Percentiles rank a stretch among this genome's conserved stretches.
phyloP scores from a whole-genome alignment of 116 monocot genomes.

The Posidonia oceanica region DNA sequence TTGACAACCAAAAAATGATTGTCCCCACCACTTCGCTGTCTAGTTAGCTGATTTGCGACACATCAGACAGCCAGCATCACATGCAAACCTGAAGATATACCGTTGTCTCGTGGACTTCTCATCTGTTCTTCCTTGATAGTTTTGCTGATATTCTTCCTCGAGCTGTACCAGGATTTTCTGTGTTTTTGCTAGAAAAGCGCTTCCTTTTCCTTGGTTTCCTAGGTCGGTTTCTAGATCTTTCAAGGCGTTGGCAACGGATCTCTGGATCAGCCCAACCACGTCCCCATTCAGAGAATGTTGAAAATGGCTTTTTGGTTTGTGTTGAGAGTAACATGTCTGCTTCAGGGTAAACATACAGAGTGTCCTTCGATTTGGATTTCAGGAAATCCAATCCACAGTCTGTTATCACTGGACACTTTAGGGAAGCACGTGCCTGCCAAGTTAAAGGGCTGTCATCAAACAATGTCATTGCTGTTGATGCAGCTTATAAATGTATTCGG shows the following conservation, averaged over 20 bases:
- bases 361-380: conserved; percentile 14
- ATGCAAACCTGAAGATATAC: neutral
- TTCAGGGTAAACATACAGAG: conserved; percentile 47
- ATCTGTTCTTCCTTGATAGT: conserved; percentile 34
- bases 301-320: conserved; percentile 26
- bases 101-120: neutral
- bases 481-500: neutral
- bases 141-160: conserved; percentile 61
- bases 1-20: too few relatives aligned
- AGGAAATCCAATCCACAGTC: conserved; percentile 50
- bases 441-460: neutral
- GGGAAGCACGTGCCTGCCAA: conserved; percentile 43
- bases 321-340: conserved; percentile 67
- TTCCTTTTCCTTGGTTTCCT: conserved; percentile 22
- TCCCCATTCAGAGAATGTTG: conserved; percentile 75
- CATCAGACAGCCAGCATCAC: neutral
- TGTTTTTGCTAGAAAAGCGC: conserved; percentile 6
- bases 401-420: conserved; percentile 61
- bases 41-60: too few relatives aligned
- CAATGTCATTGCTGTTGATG: neutral
- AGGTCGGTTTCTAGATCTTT: conserved; percentile 14
- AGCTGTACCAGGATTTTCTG: conserved; percentile 25
- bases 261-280: conserved; percentile 96
- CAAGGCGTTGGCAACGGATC: conserved; percentile 63
- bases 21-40: too few relatives aligned